Evolutionary conservation across 768 basidiomycete genomes (phyloP).

Genomic region (Lactarius hengduanensis): DNA sequence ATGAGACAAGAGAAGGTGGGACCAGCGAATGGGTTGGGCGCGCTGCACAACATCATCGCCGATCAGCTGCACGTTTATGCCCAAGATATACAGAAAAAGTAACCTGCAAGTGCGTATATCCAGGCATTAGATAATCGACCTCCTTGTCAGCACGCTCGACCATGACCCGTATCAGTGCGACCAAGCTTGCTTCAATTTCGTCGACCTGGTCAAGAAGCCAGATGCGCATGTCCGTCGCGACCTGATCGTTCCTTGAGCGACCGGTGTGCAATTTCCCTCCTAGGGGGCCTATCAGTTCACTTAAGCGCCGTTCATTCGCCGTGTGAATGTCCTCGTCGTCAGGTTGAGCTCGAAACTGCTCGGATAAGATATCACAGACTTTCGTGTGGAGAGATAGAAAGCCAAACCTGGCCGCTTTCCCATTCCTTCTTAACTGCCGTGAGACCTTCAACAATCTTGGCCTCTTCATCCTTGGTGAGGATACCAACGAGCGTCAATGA

Average conservation of each 20-base stretch:
- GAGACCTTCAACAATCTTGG: constrained; percentile 71
- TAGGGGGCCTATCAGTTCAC: constrained; percentile 87
- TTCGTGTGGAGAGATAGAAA: constrained; percentile 8
- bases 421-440: constrained; percentile 79
- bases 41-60: constrained; percentile 52
- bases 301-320: constrained; percentile 92
- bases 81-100: constrained; percentile 22
- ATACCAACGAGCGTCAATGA: constrained; percentile 80
- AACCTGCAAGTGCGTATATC: constrained; percentile 97
- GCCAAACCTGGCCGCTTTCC: constrained; percentile 67
- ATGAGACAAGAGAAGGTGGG: constrained; percentile 93
- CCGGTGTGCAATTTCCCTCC: constrained; percentile 98
- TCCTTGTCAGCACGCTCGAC: constrained; percentile 93
- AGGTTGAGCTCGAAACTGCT: constrained; percentile 69
- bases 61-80: constrained; percentile 8
- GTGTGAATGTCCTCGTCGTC: constrained; percentile 99
- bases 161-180: constrained; percentile 82
- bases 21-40: constrained; percentile 98
- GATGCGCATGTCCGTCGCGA: constrained; percentile 96
- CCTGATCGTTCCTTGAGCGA: constrained; percentile 96
- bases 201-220: constrained; percentile 85
- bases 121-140: constrained; percentile 86
- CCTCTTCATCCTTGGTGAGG: constrained; percentile 72
- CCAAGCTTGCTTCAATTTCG: constrained; percentile 64
- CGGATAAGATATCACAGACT: neutral